Conservation (phyloP, 2,329 filamentous ascomycete genomes). For the Botrytis byssoidea region DNA sequence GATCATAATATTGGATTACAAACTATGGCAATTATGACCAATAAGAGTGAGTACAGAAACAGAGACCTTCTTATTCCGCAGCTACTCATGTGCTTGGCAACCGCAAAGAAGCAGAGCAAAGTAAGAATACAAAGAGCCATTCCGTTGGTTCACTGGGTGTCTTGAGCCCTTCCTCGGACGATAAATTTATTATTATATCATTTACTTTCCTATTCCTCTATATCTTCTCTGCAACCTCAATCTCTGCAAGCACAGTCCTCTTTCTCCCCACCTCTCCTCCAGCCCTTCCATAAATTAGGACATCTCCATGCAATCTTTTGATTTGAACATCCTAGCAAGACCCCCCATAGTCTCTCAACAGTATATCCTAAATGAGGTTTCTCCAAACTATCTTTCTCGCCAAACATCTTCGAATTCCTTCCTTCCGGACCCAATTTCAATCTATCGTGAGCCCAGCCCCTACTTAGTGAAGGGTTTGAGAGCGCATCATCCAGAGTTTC, state of each 20-base stretch:
- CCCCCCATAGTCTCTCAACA: slow-evolving; percentile 42
- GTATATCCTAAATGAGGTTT: slow-evolving; percentile 40
- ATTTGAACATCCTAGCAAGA: slow-evolving; percentile 39
- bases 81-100: neutral
- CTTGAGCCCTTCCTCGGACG: neutral
- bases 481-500: slow-evolving; percentile 34
- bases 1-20: neutral
- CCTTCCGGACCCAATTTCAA: slow-evolving; percentile 26
- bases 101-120: neutral
- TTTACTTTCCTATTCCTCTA: neutral
- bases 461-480: slow-evolving; percentile 28
- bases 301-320: slow-evolving; percentile 36
- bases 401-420: slow-evolving; percentile 30
- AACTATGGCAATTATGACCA: neutral
- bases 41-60: neutral
- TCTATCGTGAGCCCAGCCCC: slow-evolving; percentile 36
- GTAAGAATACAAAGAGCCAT: neutral
- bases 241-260: slow-evolving; percentile 30
- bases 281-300: slow-evolving; percentile 29
- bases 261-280: slow-evolving; percentile 28
- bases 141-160: no score
- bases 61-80: neutral
- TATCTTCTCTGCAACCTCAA: neutral
- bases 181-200: neutral
- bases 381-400: slow-evolving; percentile 32